Conservation (phyloP, 805 yeast genomes). For the Yamadazyma nakazawae region DNA sequence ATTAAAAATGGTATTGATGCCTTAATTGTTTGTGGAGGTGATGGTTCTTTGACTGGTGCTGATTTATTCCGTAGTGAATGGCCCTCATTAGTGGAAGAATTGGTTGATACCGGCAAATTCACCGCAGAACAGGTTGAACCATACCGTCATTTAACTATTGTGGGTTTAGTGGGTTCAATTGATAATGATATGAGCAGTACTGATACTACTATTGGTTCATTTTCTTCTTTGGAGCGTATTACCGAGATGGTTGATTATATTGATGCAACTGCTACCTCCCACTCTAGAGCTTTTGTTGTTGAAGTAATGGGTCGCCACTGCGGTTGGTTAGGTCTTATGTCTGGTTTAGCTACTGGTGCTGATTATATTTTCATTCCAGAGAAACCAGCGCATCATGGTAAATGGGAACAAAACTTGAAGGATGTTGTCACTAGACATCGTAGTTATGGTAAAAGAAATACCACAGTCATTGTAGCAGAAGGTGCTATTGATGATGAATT, state of each 20-base stretch:
- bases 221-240: slow-evolving; percentile 72
- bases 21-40: slow-evolving; percentile 78
- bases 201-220: slow-evolving; percentile 79
- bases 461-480: slow-evolving; percentile 79
- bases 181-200: slow-evolving; percentile 86
- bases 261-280: slow-evolving; percentile 81
- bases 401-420: slow-evolving; percentile 69
- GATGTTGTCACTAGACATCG: slow-evolving; percentile 63
- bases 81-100: slow-evolving; percentile 66
- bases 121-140: slow-evolving; percentile 44
- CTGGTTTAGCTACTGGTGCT: slow-evolving; percentile 78
- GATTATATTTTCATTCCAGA: slow-evolving; percentile 81
- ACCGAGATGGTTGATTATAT: slow-evolving; percentile 75
- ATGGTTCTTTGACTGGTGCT: slow-evolving; percentile 80
- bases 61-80: slow-evolving; percentile 74
- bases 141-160: slow-evolving; percentile 59
- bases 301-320: slow-evolving; percentile 91
- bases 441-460: slow-evolving; percentile 68
- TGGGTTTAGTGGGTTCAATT: slow-evolving; percentile 79
- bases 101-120: slow-evolving; percentile 44
- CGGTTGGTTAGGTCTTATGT: slow-evolving; percentile 83
- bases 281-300: slow-evolving; percentile 77
- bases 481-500: slow-evolving; percentile 75
- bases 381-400: slow-evolving; percentile 59
- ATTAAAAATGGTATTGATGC: slow-evolving; percentile 73